Evolutionary conservation across 139 green algal genomes (phyloP), one percentile per base, ranked within the genome.

Genomic region (Protoeuglena noctilucae): DNA sequence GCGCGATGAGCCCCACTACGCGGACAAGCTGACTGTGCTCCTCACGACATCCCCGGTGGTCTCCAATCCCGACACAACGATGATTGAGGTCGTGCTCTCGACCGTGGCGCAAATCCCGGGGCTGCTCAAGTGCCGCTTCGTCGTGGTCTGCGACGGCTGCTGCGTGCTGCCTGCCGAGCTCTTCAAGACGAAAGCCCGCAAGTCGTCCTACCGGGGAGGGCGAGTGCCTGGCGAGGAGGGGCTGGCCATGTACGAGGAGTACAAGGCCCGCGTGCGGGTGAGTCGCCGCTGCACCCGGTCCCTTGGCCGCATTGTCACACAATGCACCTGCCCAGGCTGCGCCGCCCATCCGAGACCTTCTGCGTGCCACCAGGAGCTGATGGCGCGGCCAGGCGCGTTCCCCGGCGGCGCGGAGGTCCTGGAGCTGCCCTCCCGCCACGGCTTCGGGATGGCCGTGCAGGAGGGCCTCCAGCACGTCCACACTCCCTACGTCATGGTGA

Each of bases 401-500:
- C 34, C 34, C 9, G 34, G 34, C 34, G 34, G 34, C 52, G 28
- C 26, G 17, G 41, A 26, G 24, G 41, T 58, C n/a, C 16, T 58
- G 6, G 52, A 58, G 52, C 52, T 58, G n/a, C 12, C 16, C 14
- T 27, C 28, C 1, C 52, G 41, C 17, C 52, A 58, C 29, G 52
- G 52, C 52, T 58, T 58, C 23, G 52, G 52, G n/a, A 29, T 58
- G 19, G 52, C 52, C 18, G 52, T 58, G 28, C 1, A 27, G 27
- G 52, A 26, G 9, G 52, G 28, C 18, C 52, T 58, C 16, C 28
- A 22, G 28, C 52, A 47, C 52, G 52, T 58, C 27, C 24, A 16
- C 17, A 58, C 52, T 27, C 52, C 52, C 7, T 39, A 48, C 28
- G 52, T 58, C 28, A 47, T 58, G 27, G 22, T 58, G 17, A 16